Percentiles rank a stretch among this genome's conserved stretches.
Conservation (phyloP, 2,329 filamentous ascomycete genomes). For the Escovopsis weberi region DNA sequence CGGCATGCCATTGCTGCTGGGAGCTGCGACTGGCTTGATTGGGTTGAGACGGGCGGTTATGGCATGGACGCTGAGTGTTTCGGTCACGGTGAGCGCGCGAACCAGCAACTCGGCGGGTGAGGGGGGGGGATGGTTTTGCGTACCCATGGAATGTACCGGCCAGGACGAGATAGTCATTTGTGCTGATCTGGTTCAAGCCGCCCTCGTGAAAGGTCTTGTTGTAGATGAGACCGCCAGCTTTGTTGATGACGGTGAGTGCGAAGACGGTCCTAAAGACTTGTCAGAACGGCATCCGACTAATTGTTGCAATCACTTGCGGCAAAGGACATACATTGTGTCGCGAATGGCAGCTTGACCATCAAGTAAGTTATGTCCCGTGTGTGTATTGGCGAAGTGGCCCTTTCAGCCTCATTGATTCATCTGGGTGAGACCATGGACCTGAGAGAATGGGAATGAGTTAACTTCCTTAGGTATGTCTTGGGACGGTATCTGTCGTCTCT, state of each 20-base stretch:
- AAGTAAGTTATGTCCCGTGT: neutral
- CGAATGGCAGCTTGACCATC: neutral
- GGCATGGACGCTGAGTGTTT: slow-evolving; percentile 43
- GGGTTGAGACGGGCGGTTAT: slow-evolving; percentile 51
- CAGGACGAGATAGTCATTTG: slow-evolving; percentile 93
- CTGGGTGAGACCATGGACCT: slow-evolving; percentile 6
- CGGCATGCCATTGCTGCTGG: slow-evolving; percentile 21
- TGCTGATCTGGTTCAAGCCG: slow-evolving; percentile 72
- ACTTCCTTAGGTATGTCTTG: neutral
- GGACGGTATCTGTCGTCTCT: neutral
- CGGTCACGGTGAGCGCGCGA: too few species aligned
- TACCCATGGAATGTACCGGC: slow-evolving; percentile 96
- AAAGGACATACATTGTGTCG: slow-evolving; percentile 3
- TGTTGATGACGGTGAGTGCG: slow-evolving; percentile 94
- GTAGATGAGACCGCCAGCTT: slow-evolving; percentile 92
- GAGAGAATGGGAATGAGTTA: neutral
- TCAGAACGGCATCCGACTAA: neutral
- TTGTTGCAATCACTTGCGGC: neutral
- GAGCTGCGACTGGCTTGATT: slow-evolving; percentile 24
- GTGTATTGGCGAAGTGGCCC: neutral
- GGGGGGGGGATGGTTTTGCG: slow-evolving; percentile 9
- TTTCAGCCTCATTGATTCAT: slow-evolving; percentile 7
- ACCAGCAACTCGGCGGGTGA: neutral
- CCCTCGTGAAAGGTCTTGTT: slow-evolving; percentile 84
- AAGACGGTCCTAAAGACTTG: slow-evolving; percentile 63